A percentile compares a stretch with the other conserved stretches of the same genome.
Conservation (phyloP, 2,329 filamentous ascomycete genomes). For the Zopfia rhizophila region DNA sequence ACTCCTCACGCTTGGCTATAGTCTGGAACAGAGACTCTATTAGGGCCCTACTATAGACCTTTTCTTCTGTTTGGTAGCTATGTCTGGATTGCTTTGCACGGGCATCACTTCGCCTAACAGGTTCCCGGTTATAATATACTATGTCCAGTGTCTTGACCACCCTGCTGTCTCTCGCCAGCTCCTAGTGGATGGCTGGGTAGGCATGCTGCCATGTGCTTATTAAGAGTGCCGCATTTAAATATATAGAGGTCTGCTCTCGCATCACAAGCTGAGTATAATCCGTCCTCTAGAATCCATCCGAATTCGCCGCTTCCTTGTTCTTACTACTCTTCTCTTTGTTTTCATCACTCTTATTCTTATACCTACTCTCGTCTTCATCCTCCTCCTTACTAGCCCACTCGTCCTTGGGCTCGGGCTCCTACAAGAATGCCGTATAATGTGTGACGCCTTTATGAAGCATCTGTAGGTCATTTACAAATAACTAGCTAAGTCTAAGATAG, state of each 20-base stretch:
- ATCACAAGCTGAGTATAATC: conserved; percentile 2
- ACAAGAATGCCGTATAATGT: conserved; percentile 1
- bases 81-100: conserved; percentile 1
- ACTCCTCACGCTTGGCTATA: background rate
- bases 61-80: background rate
- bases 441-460: background rate
- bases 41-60: conserved; percentile 1
- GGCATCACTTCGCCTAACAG: background rate
- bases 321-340: background rate
- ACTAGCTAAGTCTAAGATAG: conserved; percentile 15
- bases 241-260: background rate
- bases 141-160: background rate
- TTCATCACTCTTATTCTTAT: conserved; percentile 2
- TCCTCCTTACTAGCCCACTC: background rate
- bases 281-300: conserved; percentile 4
- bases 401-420: background rate
- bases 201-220: conserved; percentile 2
- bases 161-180: background rate
- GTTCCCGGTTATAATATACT: conserved; percentile 1
- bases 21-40: conserved; percentile 5
- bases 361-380: background rate
- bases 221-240: background rate
- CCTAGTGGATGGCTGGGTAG: conserved; percentile 4
- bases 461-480: conserved; percentile 4
- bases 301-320: background rate